These are phyloP conservation scores for Penicillium hordei DNA, from an alignment of 2,329 filamentous ascomycete species.

Conservation along the genomic window DNA sequence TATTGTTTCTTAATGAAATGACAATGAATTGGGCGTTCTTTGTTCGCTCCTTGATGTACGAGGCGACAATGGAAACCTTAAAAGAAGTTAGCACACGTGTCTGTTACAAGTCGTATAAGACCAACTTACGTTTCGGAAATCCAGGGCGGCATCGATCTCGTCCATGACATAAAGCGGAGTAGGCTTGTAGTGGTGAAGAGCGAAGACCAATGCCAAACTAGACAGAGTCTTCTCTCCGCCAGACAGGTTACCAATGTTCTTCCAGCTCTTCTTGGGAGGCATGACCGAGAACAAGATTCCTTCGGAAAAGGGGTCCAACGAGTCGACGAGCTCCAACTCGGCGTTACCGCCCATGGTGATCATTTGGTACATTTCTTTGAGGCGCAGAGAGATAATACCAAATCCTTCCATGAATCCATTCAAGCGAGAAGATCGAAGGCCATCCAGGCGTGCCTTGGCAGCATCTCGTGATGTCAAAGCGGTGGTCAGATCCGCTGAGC, in stretches of 20 bases:
- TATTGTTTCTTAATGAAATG: constrained; percentile 96
- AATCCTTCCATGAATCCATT: constrained; percentile 99
- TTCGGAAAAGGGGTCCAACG: constrained; percentile 92
- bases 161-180: constrained; percentile 99
- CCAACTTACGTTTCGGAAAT: constrained; percentile 88
- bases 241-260: constrained; percentile 94
- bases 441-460: constrained; percentile 89
- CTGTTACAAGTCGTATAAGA: not conserved
- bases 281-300: constrained; percentile 97
- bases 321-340: constrained; percentile 94
- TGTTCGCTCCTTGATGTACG: constrained; percentile 98
- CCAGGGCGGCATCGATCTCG: constrained; percentile 95
- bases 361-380: constrained; percentile 99
- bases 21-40: constrained; percentile 99
- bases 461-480: constrained; percentile 77
- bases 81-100: constrained; percentile 10
- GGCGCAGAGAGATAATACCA: constrained; percentile 82
- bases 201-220: constrained; percentile 93
- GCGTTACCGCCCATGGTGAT: constrained; percentile 99
- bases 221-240: constrained; percentile 97
- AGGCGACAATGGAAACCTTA: constrained; percentile 93
- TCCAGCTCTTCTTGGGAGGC: constrained; percentile 99
- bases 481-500: constrained; percentile 78
- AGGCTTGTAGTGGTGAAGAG: constrained; percentile 95
- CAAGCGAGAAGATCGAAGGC: constrained; percentile 82